A percentile compares a stretch with the other conserved stretches of the same genome.
Evolutionary conservation across 140 eudicot species (phyloP).

Genomic region (Stevia rebaudiana): DNA sequence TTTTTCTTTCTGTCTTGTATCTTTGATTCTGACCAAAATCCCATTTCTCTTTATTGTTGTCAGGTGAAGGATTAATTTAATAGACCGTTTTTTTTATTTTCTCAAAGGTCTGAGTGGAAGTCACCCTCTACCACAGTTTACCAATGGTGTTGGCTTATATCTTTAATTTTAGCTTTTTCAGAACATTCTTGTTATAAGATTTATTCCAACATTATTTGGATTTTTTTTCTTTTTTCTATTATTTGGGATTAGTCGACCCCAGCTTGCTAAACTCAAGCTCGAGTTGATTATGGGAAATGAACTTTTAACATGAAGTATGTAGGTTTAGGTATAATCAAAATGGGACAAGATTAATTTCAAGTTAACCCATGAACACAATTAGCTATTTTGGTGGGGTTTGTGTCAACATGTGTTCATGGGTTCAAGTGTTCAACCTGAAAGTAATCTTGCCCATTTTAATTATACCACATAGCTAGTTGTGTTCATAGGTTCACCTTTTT

Average conservation of each 20-base stretch:
- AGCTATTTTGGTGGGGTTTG: not conserved
- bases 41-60: slow-evolving; percentile 10
- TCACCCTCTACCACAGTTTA: not conserved
- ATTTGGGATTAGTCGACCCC: not conserved
- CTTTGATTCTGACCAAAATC: not conserved
- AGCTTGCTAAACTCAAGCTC: not conserved
- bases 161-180: not conserved
- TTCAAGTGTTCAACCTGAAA: too few species aligned
- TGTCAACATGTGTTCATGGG: not conserved
- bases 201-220: not conserved
- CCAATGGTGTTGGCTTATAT: not conserved
- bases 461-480: too few species aligned
- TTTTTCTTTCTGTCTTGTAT: not conserved
- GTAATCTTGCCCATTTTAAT: too few species aligned
- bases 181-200: not conserved
- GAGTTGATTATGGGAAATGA: too few species aligned
- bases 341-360: not conserved
- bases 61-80: slow-evolving; percentile 73
- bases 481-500: too few species aligned
- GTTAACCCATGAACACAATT: not conserved
- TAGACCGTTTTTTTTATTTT: not conserved
- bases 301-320: too few species aligned
- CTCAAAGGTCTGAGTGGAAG: slow-evolving; percentile 5
- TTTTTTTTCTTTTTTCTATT: not conserved
- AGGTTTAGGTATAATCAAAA: too few species aligned